Evolutionary conservation across 129 eudicot species (phyloP), one percentile per base, ranked within the genome.

Genomic region (Ambrosia artemisiifolia): DNA sequence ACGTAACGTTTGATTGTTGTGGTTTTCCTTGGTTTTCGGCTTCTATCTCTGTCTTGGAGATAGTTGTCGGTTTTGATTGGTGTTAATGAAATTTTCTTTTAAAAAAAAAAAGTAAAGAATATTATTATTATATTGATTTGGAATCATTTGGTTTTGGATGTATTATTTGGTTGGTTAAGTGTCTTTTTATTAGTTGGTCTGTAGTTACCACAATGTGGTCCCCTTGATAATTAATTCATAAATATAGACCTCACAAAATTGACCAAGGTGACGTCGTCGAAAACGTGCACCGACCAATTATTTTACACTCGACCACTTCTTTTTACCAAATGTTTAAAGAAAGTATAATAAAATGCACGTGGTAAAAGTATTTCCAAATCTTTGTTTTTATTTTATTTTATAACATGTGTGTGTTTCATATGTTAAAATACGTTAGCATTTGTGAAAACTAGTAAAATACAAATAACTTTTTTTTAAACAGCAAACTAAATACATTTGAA

Each of bases 251-350:
- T 17, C 74, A 76, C 7, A 46, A 14, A 32, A 47, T 43, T 55
- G 47, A 36, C 81, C 53, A 49, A 35, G 70, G 16, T 69, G 66
- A 70, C 60, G 71, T 62, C 81, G 49, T 49, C 56, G 56, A 71
- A 48, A 77, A 77, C 65, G 63, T 49, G 4, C 81, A 77, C 81
- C 81, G 81, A 77, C 76, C 64, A 20, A 16, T 6, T 35, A 14
- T 48, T 51, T 28, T 55, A 14, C 4, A 28, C 20, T 40, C 63
- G 75, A 61, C 46, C 71, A 62, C 49, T 70, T 62, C 38, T 10
- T 40, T 5, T 10, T 40, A 10, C 49, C 20, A 18, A 20, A 63
- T 64, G 16, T 46, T 1, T 24, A 24, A 24, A 14, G 16, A 18
- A 18, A 24, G 24, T 40, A 42, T 65, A 24, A 40, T 43, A 74